Base-by-base conservation (phyloP, 345 rosid species). In the Salix brachista region DNA sequence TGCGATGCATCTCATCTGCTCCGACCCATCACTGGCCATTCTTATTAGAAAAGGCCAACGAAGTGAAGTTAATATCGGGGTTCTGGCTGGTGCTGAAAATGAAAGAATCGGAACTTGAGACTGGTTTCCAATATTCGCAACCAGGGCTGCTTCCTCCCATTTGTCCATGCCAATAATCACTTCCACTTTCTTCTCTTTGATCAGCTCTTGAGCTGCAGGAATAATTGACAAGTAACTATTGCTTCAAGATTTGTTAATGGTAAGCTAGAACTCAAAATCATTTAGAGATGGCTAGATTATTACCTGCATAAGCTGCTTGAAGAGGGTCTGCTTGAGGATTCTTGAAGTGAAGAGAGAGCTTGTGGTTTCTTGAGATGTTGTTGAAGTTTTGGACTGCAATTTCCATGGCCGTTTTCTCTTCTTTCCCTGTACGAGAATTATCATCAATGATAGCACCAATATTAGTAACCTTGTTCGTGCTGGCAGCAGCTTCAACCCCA, bases 131-230 rank as follows among this genome's bases (percentile, higher is more conserved):
- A 84, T 44, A 25, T 83, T 85, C 9, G 85, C 86, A 60, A 86
- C 89, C 64, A 86, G 21, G 66, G 80, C 71, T 58, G 90, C 81
- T 71, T 83, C 90, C 61, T 80, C 83, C 90, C 91, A 87, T 41
- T 74, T 80, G 64, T 85, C 85, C 86, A 84, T 54, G 61, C 94
- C 90, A 19, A 87, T 39, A 8, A 88, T 87, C 62, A 75, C 86
- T 30, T 80, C 37, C 25, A 80, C 89, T 56, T 78, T 28, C 46
- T 80, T 77, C 67, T 82, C 82, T 71, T 83, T 72, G 21, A 88
- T 82, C 70, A 88, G 68, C 23, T 71, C 76, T 72, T 81, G 44
- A 54, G 92, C 89, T 86, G 84, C 74, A 52, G 71, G 25, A 12
- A 77, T 30, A 17, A 52, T 19, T 52, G 25, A 30, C 26, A 3